These are phyloP conservation scores for Phialemoniopsis sp. DNA, from an alignment of 2,329 filamentous ascomycete genomes.

Conservation along the genomic window DNA sequence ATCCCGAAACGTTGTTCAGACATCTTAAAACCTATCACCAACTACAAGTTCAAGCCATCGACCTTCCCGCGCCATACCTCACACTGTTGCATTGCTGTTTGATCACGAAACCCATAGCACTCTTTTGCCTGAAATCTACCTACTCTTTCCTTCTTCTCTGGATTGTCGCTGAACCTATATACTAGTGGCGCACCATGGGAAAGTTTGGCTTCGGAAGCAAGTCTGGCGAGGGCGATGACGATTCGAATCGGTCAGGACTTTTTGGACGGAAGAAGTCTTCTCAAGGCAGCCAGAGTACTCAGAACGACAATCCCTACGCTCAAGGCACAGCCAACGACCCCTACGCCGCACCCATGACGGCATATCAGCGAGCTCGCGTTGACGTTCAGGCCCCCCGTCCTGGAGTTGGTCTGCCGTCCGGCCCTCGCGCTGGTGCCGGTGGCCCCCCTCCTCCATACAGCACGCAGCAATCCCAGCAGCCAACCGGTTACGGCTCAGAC, in stretches of 20 bases:
- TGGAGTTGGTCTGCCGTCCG: conserved; percentile 14
- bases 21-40: too few relatives aligned
- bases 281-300: conserved; percentile 28
- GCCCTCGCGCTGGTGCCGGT: conserved; percentile 16
- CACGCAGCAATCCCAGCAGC: conserved; percentile 15
- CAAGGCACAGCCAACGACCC: conserved; percentile 46
- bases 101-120: too few relatives aligned
- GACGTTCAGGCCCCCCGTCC: conserved; percentile 13
- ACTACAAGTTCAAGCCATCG: too few relatives aligned
- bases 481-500: conserved; percentile 47
- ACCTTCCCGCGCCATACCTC: too few relatives aligned
- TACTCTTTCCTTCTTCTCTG: conserved; percentile 5
- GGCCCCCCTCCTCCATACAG: conserved; percentile 31
- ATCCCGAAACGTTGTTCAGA: too few relatives aligned
- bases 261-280: conserved; percentile 51
- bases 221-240: conserved; percentile 42
- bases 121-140: not conserved
- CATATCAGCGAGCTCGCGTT: conserved; percentile 38
- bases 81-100: too few relatives aligned
- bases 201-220: conserved; percentile 59
- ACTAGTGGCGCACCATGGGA: conserved; percentile 40
- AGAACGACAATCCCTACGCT: conserved; percentile 53
- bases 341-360: conserved; percentile 46
- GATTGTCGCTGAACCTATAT: too few relatives aligned
- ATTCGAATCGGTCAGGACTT: conserved; percentile 41